Evolutionary conservation across 495 filamentous ascomycete genomes (phyloP).

Genomic region (Hypoxylon rickii): DNA sequence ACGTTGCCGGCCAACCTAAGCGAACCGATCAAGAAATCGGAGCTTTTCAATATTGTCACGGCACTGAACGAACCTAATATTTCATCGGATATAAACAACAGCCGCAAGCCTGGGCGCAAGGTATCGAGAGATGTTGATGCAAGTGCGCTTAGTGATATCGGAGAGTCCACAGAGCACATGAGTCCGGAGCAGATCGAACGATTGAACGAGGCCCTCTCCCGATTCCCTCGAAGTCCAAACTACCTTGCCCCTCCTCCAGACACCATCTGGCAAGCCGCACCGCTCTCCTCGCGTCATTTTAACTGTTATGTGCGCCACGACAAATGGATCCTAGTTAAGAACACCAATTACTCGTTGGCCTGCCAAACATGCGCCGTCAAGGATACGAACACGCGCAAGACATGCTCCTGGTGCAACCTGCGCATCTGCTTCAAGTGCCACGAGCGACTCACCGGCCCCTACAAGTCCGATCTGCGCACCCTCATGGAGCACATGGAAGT

Average conservation of each 20-base stretch:
- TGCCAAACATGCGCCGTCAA: conserved; percentile 36
- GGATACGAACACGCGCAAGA: conserved; percentile 27
- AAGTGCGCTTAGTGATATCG: conserved; percentile 20
- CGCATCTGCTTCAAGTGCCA: conserved; percentile 35
- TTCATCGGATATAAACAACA: conserved; percentile 1
- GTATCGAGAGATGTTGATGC: conserved; percentile 18
- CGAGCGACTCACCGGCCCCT: conserved; percentile 22
- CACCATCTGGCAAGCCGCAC: conserved; percentile 23
- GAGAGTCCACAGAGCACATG: conserved; percentile 21
- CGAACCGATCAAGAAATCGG: conserved; percentile 25
- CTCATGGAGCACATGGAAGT: conserved; percentile 28
- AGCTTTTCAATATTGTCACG: conserved; percentile 25
- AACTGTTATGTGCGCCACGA: conserved; percentile 26
- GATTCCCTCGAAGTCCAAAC: conserved; percentile 25
- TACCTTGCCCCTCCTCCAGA: conserved; percentile 5
- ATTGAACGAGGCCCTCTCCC: conserved; percentile 23
- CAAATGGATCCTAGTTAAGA: conserved; percentile 28
- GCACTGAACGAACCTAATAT: conserved; percentile 18
- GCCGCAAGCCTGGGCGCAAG: conserved; percentile 21
- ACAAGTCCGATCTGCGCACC: conserved; percentile 23
- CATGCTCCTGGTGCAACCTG: conserved; percentile 34
- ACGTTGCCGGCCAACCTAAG: conserved; percentile 11
- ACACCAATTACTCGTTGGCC: conserved; percentile 31
- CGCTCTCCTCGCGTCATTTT: conserved; percentile 27
- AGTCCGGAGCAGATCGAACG: conserved; percentile 17